These are phyloP conservation scores for Candida michaelii DNA, from an alignment of 805 yeast species.

Conservation along the genomic window DNA sequence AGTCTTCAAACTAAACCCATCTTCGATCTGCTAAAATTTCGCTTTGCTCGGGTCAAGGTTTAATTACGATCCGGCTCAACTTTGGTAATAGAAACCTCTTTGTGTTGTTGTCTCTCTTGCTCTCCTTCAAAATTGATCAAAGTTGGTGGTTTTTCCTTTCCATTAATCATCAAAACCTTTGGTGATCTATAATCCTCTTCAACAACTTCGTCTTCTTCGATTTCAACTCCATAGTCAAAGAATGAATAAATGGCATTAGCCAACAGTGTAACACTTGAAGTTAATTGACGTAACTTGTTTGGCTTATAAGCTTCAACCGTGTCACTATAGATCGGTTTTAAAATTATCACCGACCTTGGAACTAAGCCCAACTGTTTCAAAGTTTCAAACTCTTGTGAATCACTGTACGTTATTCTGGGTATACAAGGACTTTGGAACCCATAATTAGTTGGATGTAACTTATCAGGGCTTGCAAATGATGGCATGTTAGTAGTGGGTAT, in stretches of 20 bases:
- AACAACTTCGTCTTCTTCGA: slow-evolving; percentile 6
- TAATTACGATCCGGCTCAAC: not conserved
- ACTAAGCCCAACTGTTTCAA: slow-evolving; percentile 56
- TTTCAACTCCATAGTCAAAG: slow-evolving; percentile 41
- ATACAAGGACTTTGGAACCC: slow-evolving; percentile 36
- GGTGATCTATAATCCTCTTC: slow-evolving; percentile 11
- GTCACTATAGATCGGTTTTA: slow-evolving; percentile 57
- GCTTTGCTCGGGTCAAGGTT: not conserved
- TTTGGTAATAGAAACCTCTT: not conserved
- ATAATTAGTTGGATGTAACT: slow-evolving; percentile 56
- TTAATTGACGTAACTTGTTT: slow-evolving; percentile 10
- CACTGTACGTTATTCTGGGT: slow-evolving; percentile 49
- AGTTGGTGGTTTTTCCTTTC: slow-evolving; percentile 9
- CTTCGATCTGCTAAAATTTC: not conserved
- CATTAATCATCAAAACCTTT: slow-evolving; percentile 12
- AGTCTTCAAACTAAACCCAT: too few species aligned
- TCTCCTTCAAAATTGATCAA: slow-evolving; percentile 12
- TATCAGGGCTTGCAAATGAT: slow-evolving; percentile 49
- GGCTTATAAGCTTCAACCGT: slow-evolving; percentile 11
- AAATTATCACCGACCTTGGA: slow-evolving; percentile 72
- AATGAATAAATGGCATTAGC: slow-evolving; percentile 38
- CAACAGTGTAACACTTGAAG: slow-evolving; percentile 15
- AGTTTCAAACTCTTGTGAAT: slow-evolving; percentile 53
- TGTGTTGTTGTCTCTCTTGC: not conserved
- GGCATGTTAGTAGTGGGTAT: slow-evolving; percentile 49